phyloP scores from a whole-genome alignment of 345 rosid species.

The Eucalyptus curtisii region DNA sequence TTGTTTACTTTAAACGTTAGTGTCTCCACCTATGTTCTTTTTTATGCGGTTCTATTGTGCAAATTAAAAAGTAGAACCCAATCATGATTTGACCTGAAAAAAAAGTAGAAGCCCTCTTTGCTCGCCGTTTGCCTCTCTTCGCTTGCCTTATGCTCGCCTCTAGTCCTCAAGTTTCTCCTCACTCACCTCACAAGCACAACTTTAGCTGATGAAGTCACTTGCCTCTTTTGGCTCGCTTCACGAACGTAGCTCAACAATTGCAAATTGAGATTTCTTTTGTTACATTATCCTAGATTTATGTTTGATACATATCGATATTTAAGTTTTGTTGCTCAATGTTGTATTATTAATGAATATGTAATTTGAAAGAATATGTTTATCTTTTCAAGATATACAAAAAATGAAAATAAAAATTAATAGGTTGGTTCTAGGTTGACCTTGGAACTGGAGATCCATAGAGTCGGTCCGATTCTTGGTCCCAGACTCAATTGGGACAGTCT shows the following conservation, averaged over 20 bases:
- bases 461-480: accelerated
- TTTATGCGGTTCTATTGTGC: accelerated
- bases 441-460: accelerated
- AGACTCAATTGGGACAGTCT: too few relatives aligned
- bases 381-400: not conserved
- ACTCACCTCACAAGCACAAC: too few relatives aligned
- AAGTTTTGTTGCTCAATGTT: accelerated
- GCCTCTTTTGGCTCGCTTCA: too few relatives aligned
- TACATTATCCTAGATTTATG: too few relatives aligned
- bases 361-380: accelerated
- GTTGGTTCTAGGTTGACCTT: too few relatives aligned
- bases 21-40: not conserved
- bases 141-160: accelerated
- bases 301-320: accelerated
- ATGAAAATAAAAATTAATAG: too few relatives aligned
- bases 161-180: too few relatives aligned
- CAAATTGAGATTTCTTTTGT: not conserved
- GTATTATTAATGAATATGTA: too few relatives aligned
- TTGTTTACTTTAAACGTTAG: not conserved
- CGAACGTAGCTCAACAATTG: accelerated
- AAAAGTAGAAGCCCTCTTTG: not conserved
- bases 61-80: not conserved
- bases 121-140: not conserved
- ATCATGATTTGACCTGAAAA: not conserved
- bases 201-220: too few relatives aligned